Base-by-base conservation (phyloP, 2,329 filamentous ascomycete species). In the Hypoxylon sp. region DNA sequence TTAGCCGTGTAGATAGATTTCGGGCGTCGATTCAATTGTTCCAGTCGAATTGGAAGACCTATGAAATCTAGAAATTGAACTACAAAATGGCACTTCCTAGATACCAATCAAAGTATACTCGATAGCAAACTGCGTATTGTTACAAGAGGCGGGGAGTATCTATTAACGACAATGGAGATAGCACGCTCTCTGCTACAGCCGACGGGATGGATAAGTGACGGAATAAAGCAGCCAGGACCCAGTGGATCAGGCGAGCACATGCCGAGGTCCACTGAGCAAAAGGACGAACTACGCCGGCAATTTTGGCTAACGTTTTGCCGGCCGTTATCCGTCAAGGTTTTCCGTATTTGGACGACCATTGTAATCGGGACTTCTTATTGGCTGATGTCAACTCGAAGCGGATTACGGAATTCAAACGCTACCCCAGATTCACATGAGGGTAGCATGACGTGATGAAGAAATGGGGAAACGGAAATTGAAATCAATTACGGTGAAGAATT, bases 251-350 rank as follows among this genome's bases (percentile, higher is more conserved):
- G n/a, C 14, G 60, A 65, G 67, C 69, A 71, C 69, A 71, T 71
- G 69, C 69, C 69, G 69, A 71, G 69, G 69, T 71, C 64, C 63
- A 66, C 63, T 63, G 51, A 50, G 36, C 48, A 19, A 45, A 57
- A 61, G 23, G 14, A 5, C 21, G 13, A 66, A 34, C 28, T 67
- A 52, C 66, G 67, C 64, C 69, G 69, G 69, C 69, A 72, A 61
- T 67, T 70, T 67, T 48, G 11, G 11, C 43, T 23, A 65, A 64
- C 45, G 59, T 63, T 68, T 63, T 68, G 41, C 62, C 63, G 62
- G 59, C 38, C 58, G 45, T 64, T 55, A 57, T 56, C 30, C 41
- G 17, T 28, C 19, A 46, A 56, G n/a, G n/a, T 67, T 63, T 63
- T 45, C 57, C 60, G 51, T 56, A 59, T 61, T 49, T 17, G 25